Evolutionary conservation across 2,329 filamentous ascomycete species (phyloP).

Genomic region (Stagonosporopsis cucurbitacearum): DNA sequence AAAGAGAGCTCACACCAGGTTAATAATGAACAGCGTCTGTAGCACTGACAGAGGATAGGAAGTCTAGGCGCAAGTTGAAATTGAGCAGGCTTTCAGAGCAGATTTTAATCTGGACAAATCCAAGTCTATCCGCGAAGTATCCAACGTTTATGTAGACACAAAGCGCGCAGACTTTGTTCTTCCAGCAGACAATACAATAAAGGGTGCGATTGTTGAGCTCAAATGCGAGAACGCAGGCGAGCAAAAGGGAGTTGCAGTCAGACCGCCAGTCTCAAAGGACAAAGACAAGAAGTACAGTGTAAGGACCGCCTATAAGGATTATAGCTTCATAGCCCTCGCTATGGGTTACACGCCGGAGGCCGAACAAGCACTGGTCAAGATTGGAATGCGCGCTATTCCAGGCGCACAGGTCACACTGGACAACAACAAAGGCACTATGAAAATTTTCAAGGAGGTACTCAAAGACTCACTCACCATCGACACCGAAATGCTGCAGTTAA

Average conservation of each 20-base stretch:
- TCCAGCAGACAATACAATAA: background rate
- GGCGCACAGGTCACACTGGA: background rate
- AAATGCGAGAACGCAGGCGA: background rate
- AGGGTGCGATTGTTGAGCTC: slow-evolving; percentile 10
- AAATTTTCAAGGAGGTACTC: background rate
- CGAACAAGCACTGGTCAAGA: background rate
- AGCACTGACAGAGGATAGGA: background rate
- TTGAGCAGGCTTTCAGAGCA: background rate
- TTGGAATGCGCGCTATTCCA: background rate
- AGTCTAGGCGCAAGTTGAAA: background rate
- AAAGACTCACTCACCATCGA: too few relatives aligned
- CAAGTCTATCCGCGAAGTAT: background rate
- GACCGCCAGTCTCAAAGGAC: background rate
- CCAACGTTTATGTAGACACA: background rate
- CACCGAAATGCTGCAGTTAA: too few relatives aligned
- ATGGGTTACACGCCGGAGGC: slow-evolving; percentile 2
- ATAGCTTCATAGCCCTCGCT: slow-evolving; percentile 6
- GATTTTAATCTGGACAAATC: background rate
- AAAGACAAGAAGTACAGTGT: background rate
- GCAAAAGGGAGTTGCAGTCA: background rate
- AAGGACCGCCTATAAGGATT: background rate
- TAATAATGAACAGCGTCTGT: background rate
- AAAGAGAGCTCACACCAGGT: background rate
- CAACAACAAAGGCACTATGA: background rate
- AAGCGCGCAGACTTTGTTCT: slow-evolving; percentile 10